Base-by-base conservation (phyloP, 257 asterid species). In the Forsythia viridissima region DNA sequence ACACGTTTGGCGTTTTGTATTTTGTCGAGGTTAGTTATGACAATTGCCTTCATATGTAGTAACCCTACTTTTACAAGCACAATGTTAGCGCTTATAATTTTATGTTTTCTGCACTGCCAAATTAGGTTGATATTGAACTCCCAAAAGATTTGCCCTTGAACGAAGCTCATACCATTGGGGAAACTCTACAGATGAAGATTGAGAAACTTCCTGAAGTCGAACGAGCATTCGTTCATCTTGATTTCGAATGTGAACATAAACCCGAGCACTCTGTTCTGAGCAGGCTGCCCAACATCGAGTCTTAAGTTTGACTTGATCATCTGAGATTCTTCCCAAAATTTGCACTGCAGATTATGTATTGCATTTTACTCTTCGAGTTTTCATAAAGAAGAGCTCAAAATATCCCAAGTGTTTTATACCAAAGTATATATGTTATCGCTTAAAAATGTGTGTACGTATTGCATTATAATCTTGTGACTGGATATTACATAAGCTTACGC, bases 181-280 rank as follows among this genome's bases (percentile, higher is more conserved):
- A 94, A 78, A 74, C 85, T 11, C 85, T 94, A 20, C 98, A 94
- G 80, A 88, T 89, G 74, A 94, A 94, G 80, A 73, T 94, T 15
- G 98, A 94, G 83, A 88, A 90, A 82, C 97, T 94, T n/a, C 68
- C 89, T 30, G 98, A 94, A 77, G 98, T 94, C 6, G 98, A 94
- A 55, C 86, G 98, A 75, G 98, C 98, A 11, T 94, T 94, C 46
- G 98, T 94, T 73, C 98, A 94, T 79, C 81, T 91, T 37, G 98
- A 92, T 78, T 87, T 80, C 18, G 98, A 94, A 86, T 92, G 97
- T 36, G 88, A 88, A 5, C 98, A 94, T 88, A 92, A 91, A 79
- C 98, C 98, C 8, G 98, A 92, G 85, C 98, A 94, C 81, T 85
- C 93, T 51, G 86, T 94, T 40, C 91, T 94, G 46, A 88, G 90